Base-by-base conservation (phyloP, 768 basidiomycete genomes). In the Hydnomerulius pinastri region DNA sequence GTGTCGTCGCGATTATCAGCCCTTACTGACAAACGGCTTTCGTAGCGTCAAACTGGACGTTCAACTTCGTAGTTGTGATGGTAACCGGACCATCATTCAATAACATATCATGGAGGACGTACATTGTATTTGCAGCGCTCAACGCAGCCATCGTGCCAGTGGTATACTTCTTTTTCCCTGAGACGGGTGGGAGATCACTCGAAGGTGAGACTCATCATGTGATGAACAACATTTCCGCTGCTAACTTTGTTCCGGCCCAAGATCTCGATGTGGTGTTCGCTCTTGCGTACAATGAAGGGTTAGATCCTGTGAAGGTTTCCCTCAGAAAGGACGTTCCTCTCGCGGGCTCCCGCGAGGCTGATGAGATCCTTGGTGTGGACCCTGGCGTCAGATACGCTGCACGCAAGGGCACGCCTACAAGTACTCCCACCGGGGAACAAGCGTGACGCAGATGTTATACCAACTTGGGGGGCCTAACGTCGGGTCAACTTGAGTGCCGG, bases 51-150 rank as follows among this genome's bases (percentile, higher is more conserved):
- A 51, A 45, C 30, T 54, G 53, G 53, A 54, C 43, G 15, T 54
- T 54, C 36, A 51, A 51, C 24, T 54, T 54, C 12, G 53, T 54
- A 11, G 53, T 54, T 9, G 53, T 51, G 43, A 51, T 54, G 50
- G 21, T 51, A 18, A 28, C 40, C 18, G 49, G 50, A 21, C 50
- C 53, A 36, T 39, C 50, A 11, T 54, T 54, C 13, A 39, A 40
- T 25, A 37, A 45, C n/a, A 54, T 54, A 9, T 54, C 50, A 6
- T 54, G 50, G 50, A 36, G 35, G 23, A 54, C 43, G 15, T 54
- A 51, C 18, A 42, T 54, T 18, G 43, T 54, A 1, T 54, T 54
- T 21, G 53, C 42, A 5, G 43, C 36, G 6, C 20, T 51, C 20
- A 51, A 54, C 15, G 53, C 50, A 5, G 23, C 13, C 13, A 51